Percentiles rank a stretch among this genome's conserved stretches.
These are phyloP conservation scores for Penicillium canescens DNA, from an alignment of 495 filamentous ascomycete species.

Conservation along the genomic window DNA sequence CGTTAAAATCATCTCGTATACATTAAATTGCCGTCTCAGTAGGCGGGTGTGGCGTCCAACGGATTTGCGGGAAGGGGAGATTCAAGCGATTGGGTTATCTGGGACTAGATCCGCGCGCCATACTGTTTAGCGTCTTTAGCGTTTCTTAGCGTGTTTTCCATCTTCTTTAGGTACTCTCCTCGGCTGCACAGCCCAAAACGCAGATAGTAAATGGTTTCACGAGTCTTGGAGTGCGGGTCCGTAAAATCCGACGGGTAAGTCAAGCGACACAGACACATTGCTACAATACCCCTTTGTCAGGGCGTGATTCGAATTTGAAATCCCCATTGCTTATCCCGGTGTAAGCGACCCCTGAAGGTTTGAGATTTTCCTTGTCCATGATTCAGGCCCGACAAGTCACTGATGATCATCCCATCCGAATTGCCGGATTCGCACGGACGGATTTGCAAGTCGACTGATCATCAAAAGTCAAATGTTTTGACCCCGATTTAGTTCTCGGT, in stretches of 20 bases:
- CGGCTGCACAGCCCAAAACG: neutral
- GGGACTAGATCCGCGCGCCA: neutral
- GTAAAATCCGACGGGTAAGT: no score
- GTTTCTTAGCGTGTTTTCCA: no score
- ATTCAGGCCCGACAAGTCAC: neutral
- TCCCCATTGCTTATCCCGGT: no score
- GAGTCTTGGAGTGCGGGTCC: no score
- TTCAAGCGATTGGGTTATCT: constrained; percentile 19
- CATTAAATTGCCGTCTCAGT: neutral
- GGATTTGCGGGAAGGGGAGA: constrained; percentile 8
- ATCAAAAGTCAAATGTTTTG: neutral
- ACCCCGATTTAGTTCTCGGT: neutral
- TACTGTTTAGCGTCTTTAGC: neutral
- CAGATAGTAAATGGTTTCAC: neutral
- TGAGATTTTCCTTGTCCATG: constrained; percentile 1
- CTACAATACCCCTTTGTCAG: no score
- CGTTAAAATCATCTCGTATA: neutral
- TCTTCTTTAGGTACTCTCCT: neutral
- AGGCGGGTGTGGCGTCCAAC: constrained; percentile 18
- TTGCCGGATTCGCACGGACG: neutral
- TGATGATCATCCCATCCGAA: neutral
- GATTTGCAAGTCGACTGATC: constrained; percentile 6
- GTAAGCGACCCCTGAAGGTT: no score
- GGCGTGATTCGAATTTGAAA: no score
- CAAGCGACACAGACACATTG: no score